These are phyloP conservation scores for Tricholoma hemisulphureum DNA, from an alignment of 768 basidiomycete genomes.

Conservation along the genomic window DNA sequence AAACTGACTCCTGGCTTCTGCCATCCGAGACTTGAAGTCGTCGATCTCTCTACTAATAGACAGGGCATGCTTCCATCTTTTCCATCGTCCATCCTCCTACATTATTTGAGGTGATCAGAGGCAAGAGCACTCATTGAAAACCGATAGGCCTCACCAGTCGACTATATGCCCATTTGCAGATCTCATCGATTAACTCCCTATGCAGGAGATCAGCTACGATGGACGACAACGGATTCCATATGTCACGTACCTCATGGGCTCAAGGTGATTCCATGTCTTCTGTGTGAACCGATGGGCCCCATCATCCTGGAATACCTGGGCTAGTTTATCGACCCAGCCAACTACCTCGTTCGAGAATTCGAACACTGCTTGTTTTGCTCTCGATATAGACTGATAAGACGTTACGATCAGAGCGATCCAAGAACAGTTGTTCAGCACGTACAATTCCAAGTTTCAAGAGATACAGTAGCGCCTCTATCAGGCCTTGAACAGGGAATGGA, in stretches of 20 bases:
- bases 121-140: not conserved
- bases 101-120: not conserved
- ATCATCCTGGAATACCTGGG: constrained; percentile 1
- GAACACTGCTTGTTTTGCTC: constrained; percentile 4
- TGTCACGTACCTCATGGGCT: constrained; percentile 3
- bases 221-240: not conserved
- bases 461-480: constrained; percentile 1
- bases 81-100: constrained; percentile 5
- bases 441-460: constrained; percentile 7
- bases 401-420: not conserved
- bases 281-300: constrained; percentile 7
- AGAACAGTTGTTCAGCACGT: not conserved
- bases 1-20: constrained; percentile 8
- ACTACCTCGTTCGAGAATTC: constrained; percentile 9
- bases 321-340: constrained; percentile 6
- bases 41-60: constrained; percentile 10
- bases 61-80: not conserved
- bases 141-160: constrained; percentile 1
- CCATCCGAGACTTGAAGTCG: constrained; percentile 9
- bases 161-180: constrained; percentile 13
- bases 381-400: constrained; percentile 1
- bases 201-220: not conserved
- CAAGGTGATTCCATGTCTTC: constrained; percentile 4
- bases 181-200: constrained; percentile 13
- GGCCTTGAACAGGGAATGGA: constrained; percentile 8